These are phyloP conservation scores for Pseudonectria foliicola DNA, from an alignment of 2,329 filamentous ascomycete species.

Conservation along the genomic window DNA sequence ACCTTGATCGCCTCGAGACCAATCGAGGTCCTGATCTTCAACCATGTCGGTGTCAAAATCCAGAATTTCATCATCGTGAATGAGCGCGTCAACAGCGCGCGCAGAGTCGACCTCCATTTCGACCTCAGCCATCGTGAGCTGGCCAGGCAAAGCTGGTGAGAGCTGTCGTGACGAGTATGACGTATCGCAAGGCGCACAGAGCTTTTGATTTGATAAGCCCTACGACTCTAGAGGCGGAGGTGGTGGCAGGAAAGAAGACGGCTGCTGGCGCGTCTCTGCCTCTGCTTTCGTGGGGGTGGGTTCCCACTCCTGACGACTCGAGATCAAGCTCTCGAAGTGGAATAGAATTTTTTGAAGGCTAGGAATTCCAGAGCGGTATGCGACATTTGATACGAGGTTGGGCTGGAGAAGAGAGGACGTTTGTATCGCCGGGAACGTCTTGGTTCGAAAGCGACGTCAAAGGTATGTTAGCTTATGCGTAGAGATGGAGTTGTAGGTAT, in stretches of 20 bases:
- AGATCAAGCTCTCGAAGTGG: conserved; percentile 12
- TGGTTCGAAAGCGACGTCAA: background rate
- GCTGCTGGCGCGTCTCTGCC: background rate
- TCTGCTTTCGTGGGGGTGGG: background rate
- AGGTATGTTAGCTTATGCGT: too few species aligned
- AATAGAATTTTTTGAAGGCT: conserved; percentile 7
- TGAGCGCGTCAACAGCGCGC: conserved; percentile 17
- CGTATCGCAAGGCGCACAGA: too few species aligned
- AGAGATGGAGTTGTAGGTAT: too few species aligned
- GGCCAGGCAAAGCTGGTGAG: background rate
- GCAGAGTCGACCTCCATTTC: conserved; percentile 27
- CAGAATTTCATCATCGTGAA: conserved; percentile 29
- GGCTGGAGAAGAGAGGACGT: background rate
- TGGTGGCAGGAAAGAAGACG: too few species aligned
- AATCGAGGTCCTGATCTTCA: conserved; percentile 13
- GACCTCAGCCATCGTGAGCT: conserved; percentile 22
- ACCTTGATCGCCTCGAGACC: background rate
- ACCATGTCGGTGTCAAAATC: conserved; percentile 31
- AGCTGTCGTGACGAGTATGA: background rate
- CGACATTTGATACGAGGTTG: conserved; percentile 18
- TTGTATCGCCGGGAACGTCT: background rate
- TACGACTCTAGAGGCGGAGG: too few species aligned
- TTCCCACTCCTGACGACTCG: conserved; percentile 3
- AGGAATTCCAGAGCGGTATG: conserved; percentile 11
- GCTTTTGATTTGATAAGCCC: too few species aligned